Conservation (phyloP, 345 rosid species). For the Eucalyptus guilfoylei region DNA sequence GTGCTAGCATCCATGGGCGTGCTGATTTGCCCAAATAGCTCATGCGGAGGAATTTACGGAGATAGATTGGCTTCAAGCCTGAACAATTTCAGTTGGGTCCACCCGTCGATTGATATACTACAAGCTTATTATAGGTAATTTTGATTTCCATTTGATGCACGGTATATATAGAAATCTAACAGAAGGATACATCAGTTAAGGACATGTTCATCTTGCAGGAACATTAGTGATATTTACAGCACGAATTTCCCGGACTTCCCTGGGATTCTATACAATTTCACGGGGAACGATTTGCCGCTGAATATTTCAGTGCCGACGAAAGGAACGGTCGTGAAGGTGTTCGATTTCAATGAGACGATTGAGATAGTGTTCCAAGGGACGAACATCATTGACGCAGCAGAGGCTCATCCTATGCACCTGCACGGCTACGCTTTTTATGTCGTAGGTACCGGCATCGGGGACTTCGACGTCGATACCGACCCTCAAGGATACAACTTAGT, state of each 20-base stretch:
- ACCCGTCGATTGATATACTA: not conserved
- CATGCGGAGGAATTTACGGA: not conserved
- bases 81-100: not conserved
- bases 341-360: constrained; percentile 1
- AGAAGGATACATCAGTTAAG: not conserved
- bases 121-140: constrained; percentile 3
- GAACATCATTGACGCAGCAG: not conserved
- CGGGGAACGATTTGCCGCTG: not conserved
- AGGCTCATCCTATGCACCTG: constrained; percentile 23
- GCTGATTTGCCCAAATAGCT: not conserved
- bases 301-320: not conserved
- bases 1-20: not conserved
- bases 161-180: not conserved
- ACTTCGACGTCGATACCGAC: not conserved
- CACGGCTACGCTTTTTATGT: constrained; percentile 1
- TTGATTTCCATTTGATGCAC: not conserved
- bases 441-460: not conserved
- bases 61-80: not conserved
- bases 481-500: not conserved
- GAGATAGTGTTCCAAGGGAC: constrained; percentile 19
- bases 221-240: not conserved
- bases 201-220: not conserved
- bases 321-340: constrained; percentile 1
- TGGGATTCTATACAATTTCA: not conserved
- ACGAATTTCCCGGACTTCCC: not conserved